A percentile compares a stretch with the other conserved stretches of the same genome.
These are phyloP conservation scores for Comarum palustre DNA, from an alignment of 306 rosid genomes.

Conservation along the genomic window DNA sequence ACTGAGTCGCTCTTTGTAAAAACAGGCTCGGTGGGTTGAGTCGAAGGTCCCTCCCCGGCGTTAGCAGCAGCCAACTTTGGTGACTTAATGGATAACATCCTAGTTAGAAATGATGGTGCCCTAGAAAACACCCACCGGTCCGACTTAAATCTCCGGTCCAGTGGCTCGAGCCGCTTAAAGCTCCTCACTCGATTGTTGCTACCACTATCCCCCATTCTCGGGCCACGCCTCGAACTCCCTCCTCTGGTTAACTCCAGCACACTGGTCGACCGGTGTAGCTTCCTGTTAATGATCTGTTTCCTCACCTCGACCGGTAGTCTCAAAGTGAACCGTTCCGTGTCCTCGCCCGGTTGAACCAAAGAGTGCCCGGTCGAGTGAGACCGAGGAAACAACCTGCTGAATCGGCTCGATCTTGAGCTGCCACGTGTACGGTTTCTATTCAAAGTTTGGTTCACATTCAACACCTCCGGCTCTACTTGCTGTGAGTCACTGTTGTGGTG, in stretches of 20 bases:
- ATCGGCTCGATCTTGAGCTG: slow-evolving; percentile 31
- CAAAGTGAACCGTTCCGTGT: slow-evolving; percentile 78
- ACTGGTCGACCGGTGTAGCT: slow-evolving; percentile 60
- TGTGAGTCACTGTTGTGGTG: not conserved
- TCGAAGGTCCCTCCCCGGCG: slow-evolving; percentile 39
- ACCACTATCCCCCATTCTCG: slow-evolving; percentile 44
- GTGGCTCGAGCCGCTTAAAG: slow-evolving; percentile 32
- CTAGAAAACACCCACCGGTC: slow-evolving; percentile 67
- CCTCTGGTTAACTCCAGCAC: slow-evolving; percentile 51
- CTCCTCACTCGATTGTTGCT: slow-evolving; percentile 51
- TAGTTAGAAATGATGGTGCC: slow-evolving; percentile 57
- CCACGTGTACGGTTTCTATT: slow-evolving; percentile 52
- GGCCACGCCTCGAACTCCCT: slow-evolving; percentile 57
- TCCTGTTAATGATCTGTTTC: slow-evolving; percentile 52
- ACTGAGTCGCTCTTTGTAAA: slow-evolving; percentile 21
- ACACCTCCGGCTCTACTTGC: slow-evolving; percentile 5
- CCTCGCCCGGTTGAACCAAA: slow-evolving; percentile 59
- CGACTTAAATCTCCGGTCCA: slow-evolving; percentile 51
- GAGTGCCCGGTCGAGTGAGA: slow-evolving; percentile 96
- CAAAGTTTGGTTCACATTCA: slow-evolving; percentile 31
- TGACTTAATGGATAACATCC: slow-evolving; percentile 58
- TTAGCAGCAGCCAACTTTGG: slow-evolving; percentile 34
- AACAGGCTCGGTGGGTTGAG: slow-evolving; percentile 30
- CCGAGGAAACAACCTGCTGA: slow-evolving; percentile 44
- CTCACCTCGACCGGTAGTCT: slow-evolving; percentile 66